Evolutionary conservation across 495 filamentous ascomycete species (phyloP), one percentile per base, ranked within the genome.

Genomic region (Tuber indicum): DNA sequence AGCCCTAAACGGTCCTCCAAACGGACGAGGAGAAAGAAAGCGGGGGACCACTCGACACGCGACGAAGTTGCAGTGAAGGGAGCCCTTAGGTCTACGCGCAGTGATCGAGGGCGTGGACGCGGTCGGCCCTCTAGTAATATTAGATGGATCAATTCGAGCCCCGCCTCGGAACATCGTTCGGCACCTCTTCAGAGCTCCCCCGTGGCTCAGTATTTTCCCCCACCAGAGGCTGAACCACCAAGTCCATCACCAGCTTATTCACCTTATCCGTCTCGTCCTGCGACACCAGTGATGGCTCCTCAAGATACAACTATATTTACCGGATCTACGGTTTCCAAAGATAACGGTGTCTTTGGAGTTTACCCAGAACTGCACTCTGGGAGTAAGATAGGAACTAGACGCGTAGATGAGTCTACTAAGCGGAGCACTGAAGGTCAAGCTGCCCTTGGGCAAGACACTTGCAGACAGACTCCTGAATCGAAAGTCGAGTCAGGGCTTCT

Each of bases 221-320:
- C 71, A 14, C 45, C 78, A 47, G 52, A 62, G 23, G 74, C 43
- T 45, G 78, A 76, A 46, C 49, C 74, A 9, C 74, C 78, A 32
- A 80, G 78, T 17, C 78, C 78, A 32, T 80, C 78, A 8, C 78
- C 78, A 16, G 78, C 78, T 32, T 80, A 80, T 43, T 80, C 78
- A 41, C 78, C 78, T 43, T 80, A 79, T 39, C 78, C 78, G 14
- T 80, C 78, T 36, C 77, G 78, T 4, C 78, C 62, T 14, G 26
- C 78, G 49, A 79, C 78, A 17, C 78, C 78, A 26, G 41, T 45
- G n/a, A 42, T 14, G 58, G 26, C 10, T 66, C 32, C 26, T 17
- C 58, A 36, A 19, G 26, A 14, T 32, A 17, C 32, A 1, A 16
- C 12, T 36, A 8, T 26, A 36, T 66, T 66, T 16, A 36, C 26